Percentiles rank a stretch among this genome's conserved stretches.
Conservation (phyloP, 2,329 filamentous ascomycete genomes). For the Bipolaris oryzae region DNA sequence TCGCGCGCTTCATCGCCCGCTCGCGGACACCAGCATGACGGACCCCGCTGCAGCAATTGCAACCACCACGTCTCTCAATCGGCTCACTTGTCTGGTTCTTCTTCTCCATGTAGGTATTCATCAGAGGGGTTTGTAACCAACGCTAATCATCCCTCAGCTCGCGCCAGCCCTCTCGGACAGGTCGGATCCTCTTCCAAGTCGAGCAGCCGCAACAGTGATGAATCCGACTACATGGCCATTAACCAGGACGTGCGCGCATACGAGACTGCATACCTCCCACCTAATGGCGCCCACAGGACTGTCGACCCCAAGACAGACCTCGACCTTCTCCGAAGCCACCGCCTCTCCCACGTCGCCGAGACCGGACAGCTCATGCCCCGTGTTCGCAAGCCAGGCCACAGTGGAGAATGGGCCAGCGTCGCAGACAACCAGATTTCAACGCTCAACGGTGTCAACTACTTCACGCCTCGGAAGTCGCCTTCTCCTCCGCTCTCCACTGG, state of each 20-base stretch:
- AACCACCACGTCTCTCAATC: slow-evolving; percentile 33
- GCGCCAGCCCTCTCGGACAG: slow-evolving; percentile 22
- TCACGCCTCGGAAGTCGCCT: slow-evolving; percentile 46
- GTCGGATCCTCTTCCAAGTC: slow-evolving; percentile 33
- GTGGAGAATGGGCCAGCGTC: slow-evolving; percentile 48
- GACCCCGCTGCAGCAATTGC: slow-evolving; percentile 46
- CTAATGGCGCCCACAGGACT: slow-evolving; percentile 26
- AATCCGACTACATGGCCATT: slow-evolving; percentile 44
- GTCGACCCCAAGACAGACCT: slow-evolving; percentile 45
- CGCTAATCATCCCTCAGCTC: slow-evolving; percentile 27
- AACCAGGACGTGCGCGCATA: slow-evolving; percentile 38
- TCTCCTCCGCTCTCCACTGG: slow-evolving; percentile 40
- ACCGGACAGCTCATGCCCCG: slow-evolving; percentile 55
- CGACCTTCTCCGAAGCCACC: slow-evolving; percentile 54
- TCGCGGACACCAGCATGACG: slow-evolving; percentile 30
- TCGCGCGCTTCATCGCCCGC: slow-evolving; percentile 42
- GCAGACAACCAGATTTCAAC: slow-evolving; percentile 40
- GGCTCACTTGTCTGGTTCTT: slow-evolving; percentile 20
- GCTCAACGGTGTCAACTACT: slow-evolving; percentile 47
- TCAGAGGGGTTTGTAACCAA: not conserved
- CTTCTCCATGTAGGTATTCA: slow-evolving; percentile 35
- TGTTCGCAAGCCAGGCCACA: slow-evolving; percentile 46
- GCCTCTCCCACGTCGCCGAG: slow-evolving; percentile 58
- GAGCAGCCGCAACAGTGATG: slow-evolving; percentile 43
- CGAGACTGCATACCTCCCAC: slow-evolving; percentile 44